Conservation (phyloP, 148 eudicot genomes). For the Diospyros lotus region DNA sequence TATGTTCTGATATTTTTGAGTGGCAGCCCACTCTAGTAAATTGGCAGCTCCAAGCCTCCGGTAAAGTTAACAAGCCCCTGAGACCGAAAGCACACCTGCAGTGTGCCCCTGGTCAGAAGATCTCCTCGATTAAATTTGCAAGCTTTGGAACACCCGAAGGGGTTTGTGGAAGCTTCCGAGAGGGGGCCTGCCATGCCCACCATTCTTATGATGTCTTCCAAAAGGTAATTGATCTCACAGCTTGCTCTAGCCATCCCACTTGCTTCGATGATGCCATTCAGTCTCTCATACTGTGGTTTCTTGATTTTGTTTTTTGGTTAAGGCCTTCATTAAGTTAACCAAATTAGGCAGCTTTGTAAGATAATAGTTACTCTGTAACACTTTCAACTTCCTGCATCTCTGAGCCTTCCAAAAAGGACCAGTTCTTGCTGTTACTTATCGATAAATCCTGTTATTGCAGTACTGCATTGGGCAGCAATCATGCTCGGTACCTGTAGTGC, state of each 20-base stretch:
- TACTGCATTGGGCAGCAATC: slow-evolving; percentile 72
- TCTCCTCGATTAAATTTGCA: slow-evolving; percentile 74
- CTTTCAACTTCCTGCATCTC: neutral
- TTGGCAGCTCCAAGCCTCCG: slow-evolving; percentile 58
- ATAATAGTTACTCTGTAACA: neutral
- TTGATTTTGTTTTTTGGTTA: too few relatives aligned
- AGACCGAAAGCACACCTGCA: slow-evolving; percentile 75
- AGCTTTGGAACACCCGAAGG: slow-evolving; percentile 88
- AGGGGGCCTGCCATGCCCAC: slow-evolving; percentile 80
- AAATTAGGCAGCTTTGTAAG: neutral
- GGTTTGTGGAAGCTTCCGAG: slow-evolving; percentile 57
- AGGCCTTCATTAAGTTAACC: neutral
- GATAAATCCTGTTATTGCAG: slow-evolving; percentile 32
- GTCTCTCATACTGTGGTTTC: neutral
- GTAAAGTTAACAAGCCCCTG: slow-evolving; percentile 54
- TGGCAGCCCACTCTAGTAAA: slow-evolving; percentile 74
- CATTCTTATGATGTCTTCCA: slow-evolving; percentile 63
- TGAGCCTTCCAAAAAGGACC: neutral
- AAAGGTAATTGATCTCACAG: slow-evolving; percentile 38
- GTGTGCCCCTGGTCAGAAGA: slow-evolving; percentile 70
- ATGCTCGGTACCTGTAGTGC: slow-evolving; percentile 72
- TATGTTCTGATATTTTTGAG: slow-evolving; percentile 67
- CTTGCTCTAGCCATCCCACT: neutral
- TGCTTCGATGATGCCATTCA: neutral
- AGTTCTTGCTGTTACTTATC: neutral